Conservation (phyloP, 306 rosid genomes). For the Herpetospermum pedunculosum region DNA sequence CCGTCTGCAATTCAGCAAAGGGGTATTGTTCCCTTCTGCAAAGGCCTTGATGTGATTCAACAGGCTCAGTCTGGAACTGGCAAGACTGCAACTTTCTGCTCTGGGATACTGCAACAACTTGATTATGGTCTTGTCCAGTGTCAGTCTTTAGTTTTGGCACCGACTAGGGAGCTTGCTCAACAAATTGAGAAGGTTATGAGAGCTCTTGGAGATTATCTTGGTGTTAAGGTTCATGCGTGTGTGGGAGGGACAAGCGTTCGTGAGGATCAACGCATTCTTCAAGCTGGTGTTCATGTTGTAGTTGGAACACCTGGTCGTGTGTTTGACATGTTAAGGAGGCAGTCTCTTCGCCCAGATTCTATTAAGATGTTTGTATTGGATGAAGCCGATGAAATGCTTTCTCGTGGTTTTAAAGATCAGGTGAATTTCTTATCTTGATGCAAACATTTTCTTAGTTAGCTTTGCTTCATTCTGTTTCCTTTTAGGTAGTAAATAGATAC, state of each 20-base stretch:
- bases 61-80: constrained; percentile 99
- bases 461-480: not conserved
- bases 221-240: constrained; percentile 97
- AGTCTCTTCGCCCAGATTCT: constrained; percentile 78
- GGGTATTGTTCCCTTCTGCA: constrained; percentile 96
- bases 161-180: constrained; percentile 91
- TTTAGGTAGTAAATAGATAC: not conserved
- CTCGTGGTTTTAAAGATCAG: constrained; percentile 98
- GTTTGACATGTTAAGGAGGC: constrained; percentile 88
- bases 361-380: constrained; percentile 91
- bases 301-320: constrained; percentile 99
- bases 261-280: constrained; percentile 96
- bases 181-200: constrained; percentile 98
- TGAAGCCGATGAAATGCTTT: constrained; percentile 99
- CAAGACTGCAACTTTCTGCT: constrained; percentile 94
- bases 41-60: constrained; percentile 95
- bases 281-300: constrained; percentile 90
- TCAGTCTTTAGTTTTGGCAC: constrained; percentile 93
- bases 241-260: constrained; percentile 96
- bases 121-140: constrained; percentile 87
- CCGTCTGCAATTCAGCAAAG: constrained; percentile 98
- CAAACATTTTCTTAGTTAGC: not conserved
- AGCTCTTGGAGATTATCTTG: constrained; percentile 96
- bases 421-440: constrained; percentile 23
- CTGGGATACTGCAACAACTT: constrained; percentile 91